These are phyloP conservation scores for Zarea fungicola DNA, from an alignment of 2,329 filamentous ascomycete genomes.

Conservation along the genomic window DNA sequence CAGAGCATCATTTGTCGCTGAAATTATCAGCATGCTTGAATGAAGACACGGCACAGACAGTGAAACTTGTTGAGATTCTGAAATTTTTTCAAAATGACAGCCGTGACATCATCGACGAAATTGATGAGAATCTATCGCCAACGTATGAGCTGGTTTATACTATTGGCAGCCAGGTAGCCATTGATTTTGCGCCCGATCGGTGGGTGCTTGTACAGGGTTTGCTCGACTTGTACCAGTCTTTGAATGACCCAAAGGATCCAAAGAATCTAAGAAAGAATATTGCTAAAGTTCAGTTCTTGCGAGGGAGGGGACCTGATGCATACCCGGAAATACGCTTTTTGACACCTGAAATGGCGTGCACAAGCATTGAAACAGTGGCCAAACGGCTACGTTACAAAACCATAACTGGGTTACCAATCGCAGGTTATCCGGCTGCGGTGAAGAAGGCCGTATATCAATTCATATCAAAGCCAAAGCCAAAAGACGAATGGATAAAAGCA, in stretches of 20 bases:
- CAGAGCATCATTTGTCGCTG: conserved; percentile 60
- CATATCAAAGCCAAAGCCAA: background rate
- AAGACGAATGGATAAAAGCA: background rate
- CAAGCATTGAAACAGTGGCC: too few species aligned
- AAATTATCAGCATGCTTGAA: conserved; percentile 49
- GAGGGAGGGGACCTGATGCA: background rate
- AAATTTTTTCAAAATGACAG: conserved; percentile 37
- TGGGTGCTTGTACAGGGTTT: conserved; percentile 49
- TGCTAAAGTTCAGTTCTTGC: too few species aligned
- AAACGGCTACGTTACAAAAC: conserved; percentile 24
- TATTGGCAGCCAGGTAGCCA: conserved; percentile 44
- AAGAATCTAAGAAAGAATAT: too few species aligned
- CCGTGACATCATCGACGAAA: conserved; percentile 59
- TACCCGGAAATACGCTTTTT: background rate
- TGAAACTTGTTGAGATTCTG: conserved; percentile 35
- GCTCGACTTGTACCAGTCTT: background rate
- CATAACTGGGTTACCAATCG: conserved; percentile 35
- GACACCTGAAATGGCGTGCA: conserved; percentile 13
- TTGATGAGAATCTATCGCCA: conserved; percentile 57
- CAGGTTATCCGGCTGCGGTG: conserved; percentile 24
- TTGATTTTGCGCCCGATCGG: conserved; percentile 49
- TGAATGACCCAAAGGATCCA: background rate
- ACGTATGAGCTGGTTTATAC: conserved; percentile 61
- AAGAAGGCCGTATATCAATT: background rate
- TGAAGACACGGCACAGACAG: conserved; percentile 22